Percentiles rank a stretch among this genome's conserved stretches.
Conservation (phyloP, 2,329 filamentous ascomycete genomes). For the Exophiala sp. region DNA sequence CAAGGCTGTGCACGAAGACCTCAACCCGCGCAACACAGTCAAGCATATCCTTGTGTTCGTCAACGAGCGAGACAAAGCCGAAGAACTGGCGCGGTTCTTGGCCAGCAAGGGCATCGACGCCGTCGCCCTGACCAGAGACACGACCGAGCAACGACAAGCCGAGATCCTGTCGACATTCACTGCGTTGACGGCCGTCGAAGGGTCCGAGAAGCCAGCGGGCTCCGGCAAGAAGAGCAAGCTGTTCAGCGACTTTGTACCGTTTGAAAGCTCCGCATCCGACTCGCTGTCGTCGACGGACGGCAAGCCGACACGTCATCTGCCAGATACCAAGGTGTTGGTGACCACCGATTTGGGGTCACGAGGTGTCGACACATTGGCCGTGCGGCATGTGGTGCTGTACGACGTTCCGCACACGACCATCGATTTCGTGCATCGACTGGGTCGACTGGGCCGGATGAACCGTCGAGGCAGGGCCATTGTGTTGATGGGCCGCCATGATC, state of each 20-base stretch:
- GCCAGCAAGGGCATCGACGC: constrained; percentile 82
- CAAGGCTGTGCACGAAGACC: constrained; percentile 62
- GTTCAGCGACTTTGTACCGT: constrained; percentile 37
- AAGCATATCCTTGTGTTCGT: constrained; percentile 93
- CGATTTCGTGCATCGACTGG: constrained; percentile 94
- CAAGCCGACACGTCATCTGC: constrained; percentile 48
- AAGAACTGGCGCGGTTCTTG: constrained; percentile 73
- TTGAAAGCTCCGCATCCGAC: constrained; percentile 31
- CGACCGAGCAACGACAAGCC: constrained; percentile 66
- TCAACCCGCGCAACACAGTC: constrained; percentile 45
- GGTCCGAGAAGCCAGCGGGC: constrained; percentile 14
- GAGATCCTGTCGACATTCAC: constrained; percentile 74
- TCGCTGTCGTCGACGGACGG: constrained; percentile 33
- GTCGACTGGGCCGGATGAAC: constrained; percentile 87
- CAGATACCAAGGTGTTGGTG: constrained; percentile 83
- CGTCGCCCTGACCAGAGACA: constrained; percentile 76
- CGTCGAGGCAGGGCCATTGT: constrained; percentile 83
- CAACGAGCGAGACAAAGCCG: constrained; percentile 86
- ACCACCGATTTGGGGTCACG: constrained; percentile 88
- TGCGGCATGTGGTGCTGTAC: constrained; percentile 86
- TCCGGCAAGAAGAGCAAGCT: constrained; percentile 19
- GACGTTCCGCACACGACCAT: constrained; percentile 97
- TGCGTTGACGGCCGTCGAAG: constrained; percentile 31
- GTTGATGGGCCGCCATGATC: constrained; percentile 79
- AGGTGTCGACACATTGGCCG: constrained; percentile 88